Percentiles rank a stretch among this genome's conserved stretches.
These are phyloP conservation scores for Dactylellina parvicollis DNA, from an alignment of 2,329 filamentous ascomycete genomes.

Conservation along the genomic window DNA sequence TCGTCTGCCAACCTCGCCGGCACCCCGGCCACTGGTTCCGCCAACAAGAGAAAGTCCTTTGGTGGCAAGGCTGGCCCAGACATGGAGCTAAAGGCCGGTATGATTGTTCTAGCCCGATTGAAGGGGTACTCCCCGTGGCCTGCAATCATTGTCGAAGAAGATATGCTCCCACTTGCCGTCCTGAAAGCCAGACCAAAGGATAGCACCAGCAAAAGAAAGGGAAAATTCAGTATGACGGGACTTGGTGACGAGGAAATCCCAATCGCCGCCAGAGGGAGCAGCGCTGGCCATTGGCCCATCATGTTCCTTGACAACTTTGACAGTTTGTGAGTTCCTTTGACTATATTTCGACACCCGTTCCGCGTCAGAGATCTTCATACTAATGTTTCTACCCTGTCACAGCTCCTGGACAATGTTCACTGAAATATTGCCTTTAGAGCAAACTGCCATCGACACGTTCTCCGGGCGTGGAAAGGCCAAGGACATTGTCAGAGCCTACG, in stretches of 20 bases:
- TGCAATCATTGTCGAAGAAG: slow-evolving; percentile 90
- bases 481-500: slow-evolving; percentile 79
- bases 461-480: slow-evolving; percentile 81
- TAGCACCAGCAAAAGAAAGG: slow-evolving; percentile 55
- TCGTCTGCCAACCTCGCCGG: slow-evolving; percentile 57
- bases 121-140: slow-evolving; percentile 97
- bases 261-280: slow-evolving; percentile 45
- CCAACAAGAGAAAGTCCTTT: slow-evolving; percentile 60
- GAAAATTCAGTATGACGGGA: slow-evolving; percentile 49
- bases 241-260: slow-evolving; percentile 45
- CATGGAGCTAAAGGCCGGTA: slow-evolving; percentile 84
- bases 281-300: slow-evolving; percentile 46
- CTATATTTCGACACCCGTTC: background rate
- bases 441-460: slow-evolving; percentile 74
- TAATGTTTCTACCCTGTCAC: slow-evolving; percentile 49
- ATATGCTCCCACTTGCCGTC: slow-evolving; percentile 85
- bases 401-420: slow-evolving; percentile 94
- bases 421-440: slow-evolving; percentile 79
- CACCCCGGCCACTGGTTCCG: slow-evolving; percentile 55
- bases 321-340: slow-evolving; percentile 73
- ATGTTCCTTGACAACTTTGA: slow-evolving; percentile 52
- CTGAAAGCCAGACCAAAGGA: slow-evolving; percentile 72
- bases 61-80: slow-evolving; percentile 52
- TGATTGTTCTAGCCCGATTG: slow-evolving; percentile 90
- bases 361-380: slow-evolving; percentile 5